These are phyloP conservation scores for Geotrichum fermentans DNA, from an alignment of 1,139 yeast species.

Conservation along the genomic window DNA sequence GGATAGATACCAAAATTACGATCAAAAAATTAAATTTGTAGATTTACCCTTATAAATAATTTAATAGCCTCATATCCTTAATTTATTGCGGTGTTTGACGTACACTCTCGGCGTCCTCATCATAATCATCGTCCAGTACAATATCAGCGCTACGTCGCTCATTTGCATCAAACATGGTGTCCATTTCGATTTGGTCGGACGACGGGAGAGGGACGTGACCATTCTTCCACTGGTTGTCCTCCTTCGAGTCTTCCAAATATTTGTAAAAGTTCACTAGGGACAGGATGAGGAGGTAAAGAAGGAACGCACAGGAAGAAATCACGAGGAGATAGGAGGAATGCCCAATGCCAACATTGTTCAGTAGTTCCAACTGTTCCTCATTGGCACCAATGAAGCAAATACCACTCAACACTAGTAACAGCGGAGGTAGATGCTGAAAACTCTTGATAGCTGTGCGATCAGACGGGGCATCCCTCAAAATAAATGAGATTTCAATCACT, in stretches of 20 bases:
- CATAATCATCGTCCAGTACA: slow-evolving; percentile 18
- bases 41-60: too few relatives aligned
- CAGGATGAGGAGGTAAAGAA: slow-evolving; percentile 63
- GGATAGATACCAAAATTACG: too few relatives aligned
- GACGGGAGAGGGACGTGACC: slow-evolving; percentile 21
- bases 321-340: slow-evolving; percentile 77
- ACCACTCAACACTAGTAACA: slow-evolving; percentile 73
- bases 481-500: slow-evolving; percentile 69
- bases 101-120: slow-evolving; percentile 19
- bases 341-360: slow-evolving; percentile 71
- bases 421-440: slow-evolving; percentile 81
- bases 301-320: slow-evolving; percentile 68
- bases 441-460: slow-evolving; percentile 48
- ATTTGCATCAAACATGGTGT: slow-evolving; percentile 18
- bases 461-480: slow-evolving; percentile 49
- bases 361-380: slow-evolving; percentile 76
- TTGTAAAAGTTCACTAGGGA: slow-evolving; percentile 51
- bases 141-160: slow-evolving; percentile 10
- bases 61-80: too few relatives aligned
- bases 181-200: slow-evolving; percentile 18
- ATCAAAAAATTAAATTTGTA: too few relatives aligned
- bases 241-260: slow-evolving; percentile 3
- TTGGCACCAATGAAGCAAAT: slow-evolving; percentile 84
- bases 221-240: slow-evolving; percentile 15
- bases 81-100: too few relatives aligned